Conservation (phyloP, 768 basidiomycete genomes). For the Aureoboletus auriporus region DNA sequence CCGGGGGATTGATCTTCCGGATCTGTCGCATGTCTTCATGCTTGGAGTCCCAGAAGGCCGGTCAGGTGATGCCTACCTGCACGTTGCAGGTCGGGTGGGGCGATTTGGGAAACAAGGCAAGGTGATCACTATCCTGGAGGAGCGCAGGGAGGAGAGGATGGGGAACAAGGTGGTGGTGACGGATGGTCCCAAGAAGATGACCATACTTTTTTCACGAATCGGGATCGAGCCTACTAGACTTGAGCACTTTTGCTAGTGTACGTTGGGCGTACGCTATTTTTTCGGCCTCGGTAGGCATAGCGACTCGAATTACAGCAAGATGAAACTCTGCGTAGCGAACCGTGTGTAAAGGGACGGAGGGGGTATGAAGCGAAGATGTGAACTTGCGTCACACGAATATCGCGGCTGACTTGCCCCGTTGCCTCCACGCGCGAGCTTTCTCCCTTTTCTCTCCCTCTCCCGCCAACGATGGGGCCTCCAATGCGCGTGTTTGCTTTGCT, state of each 20-base stretch:
- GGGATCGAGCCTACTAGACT: slow-evolving; percentile 44
- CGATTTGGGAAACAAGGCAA: slow-evolving; percentile 64
- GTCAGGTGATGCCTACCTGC: slow-evolving; percentile 59
- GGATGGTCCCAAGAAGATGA: slow-evolving; percentile 39
- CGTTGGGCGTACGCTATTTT: not conserved
- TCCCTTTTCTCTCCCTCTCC: not conserved
- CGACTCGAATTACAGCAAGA: slow-evolving; percentile 4
- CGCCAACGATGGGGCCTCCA: slow-evolving; percentile 12
- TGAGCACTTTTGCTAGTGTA: slow-evolving; percentile 45
- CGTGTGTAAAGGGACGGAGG: too few species aligned
- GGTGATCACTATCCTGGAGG: slow-evolving; percentile 60
- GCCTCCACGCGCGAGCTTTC: slow-evolving; percentile 1
- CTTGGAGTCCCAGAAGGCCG: slow-evolving; percentile 54
- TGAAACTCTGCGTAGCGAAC: slow-evolving; percentile 11
- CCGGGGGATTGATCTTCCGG: slow-evolving; percentile 70
- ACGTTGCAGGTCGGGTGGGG: slow-evolving; percentile 73
- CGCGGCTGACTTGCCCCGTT: slow-evolving; percentile 30
- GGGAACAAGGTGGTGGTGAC: slow-evolving; percentile 24
- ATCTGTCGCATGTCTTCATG: slow-evolving; percentile 71
- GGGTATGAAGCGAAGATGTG: not conserved
- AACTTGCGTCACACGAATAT: slow-evolving; percentile 17
- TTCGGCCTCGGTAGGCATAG: slow-evolving; percentile 1
- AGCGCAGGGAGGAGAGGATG: slow-evolving; percentile 26
- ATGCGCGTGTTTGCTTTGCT: slow-evolving; percentile 2
- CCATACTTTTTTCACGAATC: slow-evolving; percentile 41